Evolutionary conservation across 345 rosid genomes (phyloP).

Genomic region (Erodium maritimum): DNA sequence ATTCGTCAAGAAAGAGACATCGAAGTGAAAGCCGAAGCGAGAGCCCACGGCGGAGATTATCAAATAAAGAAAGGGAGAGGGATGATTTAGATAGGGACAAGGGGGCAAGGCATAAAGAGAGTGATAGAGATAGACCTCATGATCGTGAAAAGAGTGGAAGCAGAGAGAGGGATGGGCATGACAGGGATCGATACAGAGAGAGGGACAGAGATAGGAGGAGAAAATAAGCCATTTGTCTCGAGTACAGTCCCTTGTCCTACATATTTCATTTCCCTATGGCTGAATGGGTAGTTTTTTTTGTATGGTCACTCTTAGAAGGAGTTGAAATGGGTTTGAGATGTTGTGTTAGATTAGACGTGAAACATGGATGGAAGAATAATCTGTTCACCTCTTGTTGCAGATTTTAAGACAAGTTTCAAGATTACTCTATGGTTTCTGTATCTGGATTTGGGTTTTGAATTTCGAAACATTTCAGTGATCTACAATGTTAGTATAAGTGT

Average conservation of each 20-base stretch:
- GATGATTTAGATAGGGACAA: slow-evolving; percentile 43
- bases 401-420: no score
- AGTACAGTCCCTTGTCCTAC: no score
- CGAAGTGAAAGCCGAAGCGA: slow-evolving; percentile 53
- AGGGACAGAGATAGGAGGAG: slow-evolving; percentile 62
- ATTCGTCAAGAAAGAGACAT: slow-evolving; percentile 64
- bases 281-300: no score
- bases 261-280: no score
- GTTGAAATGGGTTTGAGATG: no score
- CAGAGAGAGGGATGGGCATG: slow-evolving; percentile 30
- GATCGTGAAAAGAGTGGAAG: slow-evolving; percentile 67
- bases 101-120: slow-evolving; percentile 37
- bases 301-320: no score
- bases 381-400: no score
- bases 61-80: slow-evolving; percentile 36
- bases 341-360: no score
- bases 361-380: no score
- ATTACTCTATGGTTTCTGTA: neutral
- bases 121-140: slow-evolving; percentile 66
- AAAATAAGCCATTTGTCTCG: slow-evolving; percentile 17
- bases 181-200: slow-evolving; percentile 52
- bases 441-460: no score
- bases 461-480: no score
- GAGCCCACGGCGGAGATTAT: slow-evolving; percentile 64
- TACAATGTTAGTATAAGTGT: no score